Evolutionary conservation across 2,329 filamentous ascomycete genomes (phyloP).

Genomic region (Aurifilum marmelostoma): DNA sequence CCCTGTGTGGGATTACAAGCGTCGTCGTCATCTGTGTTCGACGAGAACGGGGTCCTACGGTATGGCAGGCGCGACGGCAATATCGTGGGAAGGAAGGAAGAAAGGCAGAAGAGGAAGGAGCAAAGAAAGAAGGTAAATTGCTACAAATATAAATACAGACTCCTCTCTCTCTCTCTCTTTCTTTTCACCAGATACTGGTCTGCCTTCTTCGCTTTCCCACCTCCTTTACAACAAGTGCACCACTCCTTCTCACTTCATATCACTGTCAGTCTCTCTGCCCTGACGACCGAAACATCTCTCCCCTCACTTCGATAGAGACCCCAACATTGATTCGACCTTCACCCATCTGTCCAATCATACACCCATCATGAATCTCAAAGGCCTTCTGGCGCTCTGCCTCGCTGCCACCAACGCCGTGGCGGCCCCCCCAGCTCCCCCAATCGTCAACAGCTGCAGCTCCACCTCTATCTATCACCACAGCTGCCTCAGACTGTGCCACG

Average conservation of each 20-base stretch:
- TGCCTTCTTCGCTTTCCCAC: background rate
- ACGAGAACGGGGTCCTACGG: background rate
- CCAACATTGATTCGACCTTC: background rate
- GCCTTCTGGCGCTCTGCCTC: background rate
- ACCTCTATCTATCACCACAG: background rate
- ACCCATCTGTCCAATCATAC: background rate
- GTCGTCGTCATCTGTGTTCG: background rate
- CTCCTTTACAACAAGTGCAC: no score
- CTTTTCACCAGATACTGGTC: background rate
- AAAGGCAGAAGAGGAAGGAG: background rate
- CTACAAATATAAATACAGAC: background rate
- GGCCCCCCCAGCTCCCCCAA: slow-evolving; percentile 1
- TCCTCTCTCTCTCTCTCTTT: background rate
- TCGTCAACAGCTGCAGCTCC: no score
- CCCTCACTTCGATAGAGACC: background rate
- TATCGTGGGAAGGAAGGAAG: background rate
- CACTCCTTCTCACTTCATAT: background rate
- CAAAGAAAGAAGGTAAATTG: background rate
- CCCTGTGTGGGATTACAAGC: background rate
- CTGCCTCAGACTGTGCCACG: background rate
- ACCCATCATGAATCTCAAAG: background rate
- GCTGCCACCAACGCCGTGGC: background rate
- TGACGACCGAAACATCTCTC: background rate
- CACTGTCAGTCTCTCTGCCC: background rate
- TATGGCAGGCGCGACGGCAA: background rate